Conservation (phyloP, 1,284 basidiomycete genomes). For the Fomitopsis betulina region DNA sequence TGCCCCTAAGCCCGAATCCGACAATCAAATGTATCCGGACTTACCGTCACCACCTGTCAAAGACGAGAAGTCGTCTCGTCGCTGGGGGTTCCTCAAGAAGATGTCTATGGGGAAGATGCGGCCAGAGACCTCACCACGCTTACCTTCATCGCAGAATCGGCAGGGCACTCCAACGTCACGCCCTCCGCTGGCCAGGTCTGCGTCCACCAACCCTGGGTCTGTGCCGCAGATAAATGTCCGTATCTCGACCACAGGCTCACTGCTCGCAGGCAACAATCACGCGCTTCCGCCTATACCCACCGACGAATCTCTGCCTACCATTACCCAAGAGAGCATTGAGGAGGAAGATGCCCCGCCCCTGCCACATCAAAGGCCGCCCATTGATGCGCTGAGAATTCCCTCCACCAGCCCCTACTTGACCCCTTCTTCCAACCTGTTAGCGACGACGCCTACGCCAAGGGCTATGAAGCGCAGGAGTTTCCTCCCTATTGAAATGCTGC, state of each 20-base stretch:
- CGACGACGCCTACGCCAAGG: conserved; percentile 43
- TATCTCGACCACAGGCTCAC: conserved; percentile 59
- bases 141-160: conserved; percentile 24
- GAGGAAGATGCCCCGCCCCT: conserved; percentile 23
- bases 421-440: conserved; percentile 41
- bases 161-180: conserved; percentile 9
- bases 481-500: conserved; percentile 69
- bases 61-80: conserved; percentile 55
- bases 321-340: conserved; percentile 24
- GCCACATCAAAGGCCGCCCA: conserved; percentile 24
- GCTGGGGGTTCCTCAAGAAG: conserved; percentile 94
- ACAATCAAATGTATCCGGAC: not conserved
- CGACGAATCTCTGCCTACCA: conserved; percentile 30
- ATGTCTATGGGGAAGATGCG: conserved; percentile 92
- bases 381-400: conserved; percentile 18
- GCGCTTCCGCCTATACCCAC: conserved; percentile 7
- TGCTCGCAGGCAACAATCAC: conserved; percentile 28
- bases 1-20: not conserved
- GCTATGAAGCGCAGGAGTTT: conserved; percentile 77
- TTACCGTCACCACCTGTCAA: conserved; percentile 24
- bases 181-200: not conserved
- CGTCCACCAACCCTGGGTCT: conserved; percentile 9
- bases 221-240: conserved; percentile 64
- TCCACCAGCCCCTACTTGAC: conserved; percentile 9
- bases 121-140: conserved; percentile 44